A percentile compares a stretch with the other conserved stretches of the same genome.
phyloP scores from a whole-genome alignment of 257 asterid genomes.

The Buddleja alternifolia region DNA sequence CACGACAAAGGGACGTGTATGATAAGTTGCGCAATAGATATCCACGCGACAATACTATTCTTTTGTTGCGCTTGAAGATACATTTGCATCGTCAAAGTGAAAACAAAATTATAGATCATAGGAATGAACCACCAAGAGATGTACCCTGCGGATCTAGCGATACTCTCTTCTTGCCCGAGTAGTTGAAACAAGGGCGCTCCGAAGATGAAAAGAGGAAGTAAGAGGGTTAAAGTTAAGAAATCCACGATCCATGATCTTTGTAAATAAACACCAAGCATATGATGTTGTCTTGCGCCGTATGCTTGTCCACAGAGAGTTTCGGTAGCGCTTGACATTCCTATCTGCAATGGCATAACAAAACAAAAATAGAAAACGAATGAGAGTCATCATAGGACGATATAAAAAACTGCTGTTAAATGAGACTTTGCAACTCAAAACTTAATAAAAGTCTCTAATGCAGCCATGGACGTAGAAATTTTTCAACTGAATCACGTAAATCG shows the following conservation, averaged over 20 bases:
- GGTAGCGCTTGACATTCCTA: slow-evolving; percentile 84
- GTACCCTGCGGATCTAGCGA: slow-evolving; percentile 55
- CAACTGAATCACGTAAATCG: too few species aligned
- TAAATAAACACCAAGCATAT: slow-evolving; percentile 76
- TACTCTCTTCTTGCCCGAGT: slow-evolving; percentile 50
- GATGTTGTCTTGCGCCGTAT: slow-evolving; percentile 68
- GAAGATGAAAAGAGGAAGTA: slow-evolving; percentile 61
- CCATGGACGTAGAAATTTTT: too few species aligned
- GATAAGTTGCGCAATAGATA: slow-evolving; percentile 44
- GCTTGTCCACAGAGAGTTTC: slow-evolving; percentile 87
- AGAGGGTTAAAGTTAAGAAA: slow-evolving; percentile 49
- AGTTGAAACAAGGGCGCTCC: slow-evolving; percentile 48
- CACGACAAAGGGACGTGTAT: slow-evolving; percentile 65
- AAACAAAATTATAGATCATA: slow-evolving; percentile 53
- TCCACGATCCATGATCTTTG: slow-evolving; percentile 81
- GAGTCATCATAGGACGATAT: too few species aligned
- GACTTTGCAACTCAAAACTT: too few species aligned
- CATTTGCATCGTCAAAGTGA: slow-evolving; percentile 71
- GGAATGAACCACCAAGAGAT: slow-evolving; percentile 73
- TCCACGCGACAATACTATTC: slow-evolving; percentile 60
- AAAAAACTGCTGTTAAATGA: too few species aligned
- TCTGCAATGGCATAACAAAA: slow-evolving; percentile 28
- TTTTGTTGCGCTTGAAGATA: slow-evolving; percentile 78
- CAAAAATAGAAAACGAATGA: background rate
- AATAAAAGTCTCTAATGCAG: too few species aligned